Conservation (phyloP, 306 rosid genomes). For the Sphenostylis stenocarpa region DNA sequence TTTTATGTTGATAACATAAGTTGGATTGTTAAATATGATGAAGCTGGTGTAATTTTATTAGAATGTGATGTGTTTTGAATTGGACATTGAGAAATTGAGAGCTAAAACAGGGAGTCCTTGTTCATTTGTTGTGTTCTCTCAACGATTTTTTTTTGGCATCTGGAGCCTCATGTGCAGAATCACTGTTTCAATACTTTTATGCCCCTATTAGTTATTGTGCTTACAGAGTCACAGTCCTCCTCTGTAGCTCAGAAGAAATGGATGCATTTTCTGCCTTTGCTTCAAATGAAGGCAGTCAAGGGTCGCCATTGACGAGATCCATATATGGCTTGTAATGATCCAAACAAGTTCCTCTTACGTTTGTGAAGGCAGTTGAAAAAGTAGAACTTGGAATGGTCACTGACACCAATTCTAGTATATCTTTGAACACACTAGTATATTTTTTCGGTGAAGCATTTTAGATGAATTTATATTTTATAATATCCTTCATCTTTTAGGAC, state of each 20-base stretch:
- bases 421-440: background rate
- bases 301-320: background rate
- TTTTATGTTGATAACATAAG: background rate
- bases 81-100: background rate
- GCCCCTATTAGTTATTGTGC: background rate
- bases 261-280: background rate
- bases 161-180: background rate
- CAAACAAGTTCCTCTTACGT: background rate
- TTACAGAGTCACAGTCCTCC: background rate
- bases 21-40: background rate
- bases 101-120: background rate
- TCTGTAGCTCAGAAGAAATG: background rate
- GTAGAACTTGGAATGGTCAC: conserved; percentile 6
- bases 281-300: background rate
- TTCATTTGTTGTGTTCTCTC: background rate
- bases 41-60: background rate
- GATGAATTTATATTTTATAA: background rate
- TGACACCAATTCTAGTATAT: background rate
- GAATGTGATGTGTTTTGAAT: background rate
- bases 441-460: background rate
- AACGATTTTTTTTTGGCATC: background rate
- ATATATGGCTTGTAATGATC: background rate
- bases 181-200: background rate
- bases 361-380: background rate
- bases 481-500: background rate